Conservation (phyloP, 345 rosid genomes). For the Citropsis articulata region DNA sequence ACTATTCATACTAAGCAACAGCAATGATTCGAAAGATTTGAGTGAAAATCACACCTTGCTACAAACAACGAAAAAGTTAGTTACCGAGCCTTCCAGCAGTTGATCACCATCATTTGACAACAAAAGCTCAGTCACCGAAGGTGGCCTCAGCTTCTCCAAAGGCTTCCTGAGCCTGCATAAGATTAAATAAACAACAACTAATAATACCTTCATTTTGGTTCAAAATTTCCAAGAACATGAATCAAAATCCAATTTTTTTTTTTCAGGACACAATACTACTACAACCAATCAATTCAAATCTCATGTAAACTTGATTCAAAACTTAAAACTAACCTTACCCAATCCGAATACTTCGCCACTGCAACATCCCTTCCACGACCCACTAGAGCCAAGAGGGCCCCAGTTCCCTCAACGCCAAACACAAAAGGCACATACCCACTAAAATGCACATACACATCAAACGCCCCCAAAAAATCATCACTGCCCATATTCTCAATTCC, state of each 20-base stretch:
- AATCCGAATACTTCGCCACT: conserved; percentile 75
- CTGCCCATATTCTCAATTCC: conserved; percentile 17
- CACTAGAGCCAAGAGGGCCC: conserved; percentile 76
- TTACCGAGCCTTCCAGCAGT: conserved; percentile 72
- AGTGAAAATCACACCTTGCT: conserved; percentile 40
- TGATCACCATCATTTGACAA: conserved; percentile 84
- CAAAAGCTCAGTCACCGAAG: conserved; percentile 65
- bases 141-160: conserved; percentile 76
- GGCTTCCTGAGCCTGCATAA: conserved; percentile 67
- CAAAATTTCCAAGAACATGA: neutral
- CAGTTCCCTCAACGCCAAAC: conserved; percentile 49
- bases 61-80: conserved; percentile 70
- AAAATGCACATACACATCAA: conserved; percentile 65
- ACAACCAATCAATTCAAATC: neutral
- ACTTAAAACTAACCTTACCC: conserved; percentile 65
- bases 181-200: conserved; percentile 6
- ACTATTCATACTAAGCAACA: neutral
- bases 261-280: neutral
- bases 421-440: conserved; percentile 49
- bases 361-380: conserved; percentile 70
- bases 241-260: neutral
- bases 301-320: neutral
- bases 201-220: neutral
- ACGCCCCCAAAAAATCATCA: conserved; percentile 23
- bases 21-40: too few species aligned